These are phyloP conservation scores for Septoria petroselini DNA, from an alignment of 2,329 filamentous ascomycete genomes.

Conservation along the genomic window DNA sequence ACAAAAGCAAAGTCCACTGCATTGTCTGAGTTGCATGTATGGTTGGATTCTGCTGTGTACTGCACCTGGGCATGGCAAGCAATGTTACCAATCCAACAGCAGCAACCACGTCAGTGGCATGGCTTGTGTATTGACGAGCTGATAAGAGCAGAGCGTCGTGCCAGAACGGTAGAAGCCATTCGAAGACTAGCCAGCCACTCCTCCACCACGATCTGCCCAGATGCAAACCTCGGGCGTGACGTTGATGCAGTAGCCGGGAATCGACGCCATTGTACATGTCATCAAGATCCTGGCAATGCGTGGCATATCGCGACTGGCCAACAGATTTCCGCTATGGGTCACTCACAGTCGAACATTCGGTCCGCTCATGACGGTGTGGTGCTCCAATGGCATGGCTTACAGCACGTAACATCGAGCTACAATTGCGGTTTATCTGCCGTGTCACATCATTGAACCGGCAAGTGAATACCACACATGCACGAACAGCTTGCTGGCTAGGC, in stretches of 20 bases:
- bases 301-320: neutral
- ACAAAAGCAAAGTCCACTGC: neutral
- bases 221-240: too few relatives aligned
- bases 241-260: too few relatives aligned
- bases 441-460: neutral
- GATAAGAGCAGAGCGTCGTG: neutral
- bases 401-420: neutral
- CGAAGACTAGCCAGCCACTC: too few relatives aligned
- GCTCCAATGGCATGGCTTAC: neutral
- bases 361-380: neutral
- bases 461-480: neutral
- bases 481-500: neutral
- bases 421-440: neutral
- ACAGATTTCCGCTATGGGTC: too few relatives aligned
- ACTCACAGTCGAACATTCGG: too few relatives aligned
- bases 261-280: too few relatives aligned
- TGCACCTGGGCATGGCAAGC: neutral
- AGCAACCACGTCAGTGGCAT: too few relatives aligned
- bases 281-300: neutral
- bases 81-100: too few relatives aligned
- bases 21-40: neutral
- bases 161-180: too few relatives aligned
- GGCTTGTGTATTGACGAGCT: neutral
- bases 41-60: neutral
- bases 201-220: too few relatives aligned